Evolutionary conservation across 129 eudicot species (phyloP), one percentile per base, ranked within the genome.

Genomic region (Chrysanthemum makinoi): DNA sequence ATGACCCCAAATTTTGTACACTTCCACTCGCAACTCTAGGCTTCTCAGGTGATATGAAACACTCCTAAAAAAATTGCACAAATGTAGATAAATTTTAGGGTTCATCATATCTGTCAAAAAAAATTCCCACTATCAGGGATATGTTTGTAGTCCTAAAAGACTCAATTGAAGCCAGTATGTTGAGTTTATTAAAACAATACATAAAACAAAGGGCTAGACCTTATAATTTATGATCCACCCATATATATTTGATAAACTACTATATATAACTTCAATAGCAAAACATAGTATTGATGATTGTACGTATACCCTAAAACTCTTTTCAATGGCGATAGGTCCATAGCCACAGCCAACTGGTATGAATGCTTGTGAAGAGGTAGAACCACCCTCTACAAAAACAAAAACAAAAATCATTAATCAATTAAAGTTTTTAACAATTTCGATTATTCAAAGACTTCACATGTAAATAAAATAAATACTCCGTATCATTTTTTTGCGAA

Each of bases 241-340:
- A 6, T 8, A 7, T 39, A 39, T 39, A 6, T 39, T 6, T 7
- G 8, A 39, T 39, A 6, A 39, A 39, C 46, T 39, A 33, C 33
- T 28, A 28, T 3, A 6, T 39, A 39, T 39, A 39, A 39, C 46
- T 39, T 39, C 10, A 6, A 39, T 39, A 39, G 46, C 10, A 39
- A 39, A 39, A 39, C 46, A 39, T 39, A 39, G 3, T 49, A 22
- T 49, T 16, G 30, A 17, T 35, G 35, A 26, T 15, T 65, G 52
- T 54, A 62, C 17, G 5, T 10, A 63, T 82, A 93, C 98, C 87
- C 92, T 83, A 69, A 93, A 93, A 26, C 85, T 93, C 28, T 78
- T 86, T 86, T 94, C 98, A 93, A 94, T 87, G 58, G 90, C 84
- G 56, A 83, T 48, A 10, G 95, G 83, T 79, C 98, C 97, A 78